Evolutionary conservation across 1,284 basidiomycete genomes (phyloP), one percentile per base, ranked within the genome.

Genomic region (Acaromyces ingoldii): DNA sequence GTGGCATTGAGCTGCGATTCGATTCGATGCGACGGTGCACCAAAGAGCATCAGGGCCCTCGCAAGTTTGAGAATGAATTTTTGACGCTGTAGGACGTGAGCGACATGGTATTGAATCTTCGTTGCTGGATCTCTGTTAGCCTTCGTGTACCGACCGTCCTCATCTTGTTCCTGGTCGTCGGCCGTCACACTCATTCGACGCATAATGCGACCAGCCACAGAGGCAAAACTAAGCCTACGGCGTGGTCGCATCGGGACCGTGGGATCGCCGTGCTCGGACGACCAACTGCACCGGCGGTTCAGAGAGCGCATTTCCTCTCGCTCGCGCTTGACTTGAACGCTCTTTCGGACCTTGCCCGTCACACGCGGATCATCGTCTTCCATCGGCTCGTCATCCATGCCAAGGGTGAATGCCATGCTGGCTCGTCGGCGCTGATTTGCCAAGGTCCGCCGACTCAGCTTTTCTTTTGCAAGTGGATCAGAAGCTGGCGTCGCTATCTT

Each of bases 21-120:
- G 39, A 90, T 85, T 28, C 89, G 81, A 76, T 91, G 89, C 24
- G 88, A 89, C 3, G 89, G 89, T 19, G 89, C 86, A 19, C 89
- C 89, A 70, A 87, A 89, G 3, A 81, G 79, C 65, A 92, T 81
- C 36, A 92, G 79, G 9, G 86, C 86, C 74, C 86, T 88, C 22
- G 87, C 86, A 25, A 91, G 81, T 65, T 84, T 85, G 55, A 90
- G 78, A 24, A 91, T 81, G 75, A 91, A 91, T 55, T 84, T 82
- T 67, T 85, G 83, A 19, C 57, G 48, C 7, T 46, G 33, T 7
- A 33, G 34, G 11, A 52, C 49, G 46, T 58, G 47, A 29, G 31
- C 36, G 38, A 51, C 38, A 37, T 55, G 33, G 21, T n/a, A n/a
- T 38, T 33, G 86, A 34, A 39, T n/a, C 49, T 50, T 19, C 43